phyloP scores from a whole-genome alignment of 257 asterid species.

The Ilex asprella region DNA sequence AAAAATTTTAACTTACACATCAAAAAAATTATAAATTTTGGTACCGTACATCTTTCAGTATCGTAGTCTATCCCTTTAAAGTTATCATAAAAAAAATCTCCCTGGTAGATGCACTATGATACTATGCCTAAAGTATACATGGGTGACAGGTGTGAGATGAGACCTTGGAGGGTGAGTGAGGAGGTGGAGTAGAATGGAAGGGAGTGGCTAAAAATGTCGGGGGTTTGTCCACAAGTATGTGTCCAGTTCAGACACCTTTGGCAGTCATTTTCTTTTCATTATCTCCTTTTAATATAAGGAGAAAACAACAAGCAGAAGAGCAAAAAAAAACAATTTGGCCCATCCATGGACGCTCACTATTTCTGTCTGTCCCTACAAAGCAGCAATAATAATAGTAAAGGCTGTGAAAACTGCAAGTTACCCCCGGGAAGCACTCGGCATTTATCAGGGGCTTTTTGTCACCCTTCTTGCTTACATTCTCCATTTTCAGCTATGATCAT shows the following conservation, averaged over 20 bases:
- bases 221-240: conserved; percentile 58
- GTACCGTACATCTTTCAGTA: too few species aligned
- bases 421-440: conserved; percentile 8
- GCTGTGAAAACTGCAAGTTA: conserved; percentile 6
- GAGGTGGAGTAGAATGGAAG: conserved; percentile 61
- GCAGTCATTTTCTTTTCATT: conserved; percentile 25
- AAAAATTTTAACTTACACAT: too few species aligned
- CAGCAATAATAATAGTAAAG: conserved; percentile 18
- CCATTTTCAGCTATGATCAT: conserved; percentile 2
- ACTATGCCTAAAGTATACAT: not conserved
- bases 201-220: conserved; percentile 59
- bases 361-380: conserved; percentile 26
- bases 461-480: conserved; percentile 11
- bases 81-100: not conserved
- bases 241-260: conserved; percentile 41
- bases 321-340: conserved; percentile 35
- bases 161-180: conserved; percentile 22
- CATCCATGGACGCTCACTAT: conserved; percentile 19
- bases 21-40: too few species aligned
- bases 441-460: conserved; percentile 20
- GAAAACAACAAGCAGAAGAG: conserved; percentile 50
- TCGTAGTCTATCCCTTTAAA: not conserved
- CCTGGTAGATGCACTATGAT: too few species aligned
- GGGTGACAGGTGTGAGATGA: conserved; percentile 2
- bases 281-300: conserved; percentile 17